Evolutionary conservation across 306 rosid genomes (phyloP).

Genomic region (Echinosophora koreensis): DNA sequence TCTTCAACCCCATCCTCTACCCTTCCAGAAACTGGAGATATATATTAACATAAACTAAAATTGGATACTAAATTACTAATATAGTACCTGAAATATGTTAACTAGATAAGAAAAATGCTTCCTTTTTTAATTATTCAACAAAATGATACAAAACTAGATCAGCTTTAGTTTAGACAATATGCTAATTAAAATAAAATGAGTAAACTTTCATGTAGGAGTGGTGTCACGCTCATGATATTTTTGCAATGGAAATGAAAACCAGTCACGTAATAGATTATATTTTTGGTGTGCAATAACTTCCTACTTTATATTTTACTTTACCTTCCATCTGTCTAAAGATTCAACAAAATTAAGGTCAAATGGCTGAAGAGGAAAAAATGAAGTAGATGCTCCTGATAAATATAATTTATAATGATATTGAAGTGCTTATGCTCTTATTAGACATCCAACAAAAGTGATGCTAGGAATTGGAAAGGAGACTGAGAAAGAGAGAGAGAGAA

Average conservation of each 20-base stretch:
- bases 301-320: slow-evolving; percentile 11
- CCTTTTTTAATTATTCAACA: not conserved
- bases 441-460: slow-evolving; percentile 25
- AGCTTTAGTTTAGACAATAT: not conserved
- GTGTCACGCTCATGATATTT: not conserved
- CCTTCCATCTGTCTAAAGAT: not conserved
- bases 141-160: not conserved
- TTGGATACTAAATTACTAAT: not conserved
- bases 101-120: not conserved
- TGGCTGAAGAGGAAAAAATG: slow-evolving; percentile 25
- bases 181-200: not conserved
- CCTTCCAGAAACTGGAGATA: not conserved
- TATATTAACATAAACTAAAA: not conserved
- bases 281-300: not conserved
- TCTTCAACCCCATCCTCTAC: not conserved
- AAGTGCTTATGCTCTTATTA: slow-evolving; percentile 7
- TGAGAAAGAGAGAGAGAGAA: not conserved
- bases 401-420: not conserved
- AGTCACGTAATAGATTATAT: slow-evolving; percentile 3
- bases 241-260: not conserved
- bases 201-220: not conserved
- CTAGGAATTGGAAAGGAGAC: not conserved
- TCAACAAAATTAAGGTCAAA: slow-evolving; percentile 14
- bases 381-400: not conserved
- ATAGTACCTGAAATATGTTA: not conserved